phyloP scores from a whole-genome alignment of 441 rosid genomes.

The Breynia disticha region DNA sequence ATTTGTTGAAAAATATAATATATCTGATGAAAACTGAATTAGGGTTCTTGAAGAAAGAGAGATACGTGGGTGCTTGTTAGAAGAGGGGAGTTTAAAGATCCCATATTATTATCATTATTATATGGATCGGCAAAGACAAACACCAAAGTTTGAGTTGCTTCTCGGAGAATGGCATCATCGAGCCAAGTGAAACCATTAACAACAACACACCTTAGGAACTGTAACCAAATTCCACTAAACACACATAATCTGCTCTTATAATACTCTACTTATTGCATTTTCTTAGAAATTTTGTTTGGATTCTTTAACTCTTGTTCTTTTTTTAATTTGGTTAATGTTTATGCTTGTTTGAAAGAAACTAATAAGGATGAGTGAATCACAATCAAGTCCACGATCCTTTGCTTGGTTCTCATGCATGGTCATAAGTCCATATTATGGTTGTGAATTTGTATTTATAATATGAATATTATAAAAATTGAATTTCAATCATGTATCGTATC shows the following conservation, averaged over 20 bases:
- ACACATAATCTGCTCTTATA: conserved; percentile 1
- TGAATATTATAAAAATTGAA: conserved; percentile 8
- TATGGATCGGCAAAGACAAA: conserved; percentile 25
- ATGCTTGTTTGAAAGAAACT: conserved; percentile 10
- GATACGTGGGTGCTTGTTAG: background rate
- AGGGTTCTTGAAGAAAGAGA: no score
- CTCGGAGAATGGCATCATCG: conserved; percentile 23
- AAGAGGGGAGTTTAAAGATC: conserved; percentile 16
- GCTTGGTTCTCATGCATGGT: conserved; percentile 6
- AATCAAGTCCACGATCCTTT: conserved; percentile 28
- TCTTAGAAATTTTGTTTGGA: background rate
- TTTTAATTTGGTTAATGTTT: conserved; percentile 7
- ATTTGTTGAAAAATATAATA: no score
- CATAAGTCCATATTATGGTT: background rate
- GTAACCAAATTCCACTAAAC: conserved; percentile 34
- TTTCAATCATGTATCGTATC: no score
- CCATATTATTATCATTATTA: conserved; percentile 1
- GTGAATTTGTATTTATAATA: no score
- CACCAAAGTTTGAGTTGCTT: conserved; percentile 11
- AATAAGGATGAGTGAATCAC: conserved; percentile 16
- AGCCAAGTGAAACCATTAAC: conserved; percentile 41
- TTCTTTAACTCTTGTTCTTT: conserved; percentile 1
- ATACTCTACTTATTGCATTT: background rate
- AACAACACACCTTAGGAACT: conserved; percentile 17
- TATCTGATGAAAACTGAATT: no score